Percentiles rank a stretch among this genome's conserved stretches.
Conservation (phyloP, 2,329 filamentous ascomycete species). For the Capronia epimyces region DNA sequence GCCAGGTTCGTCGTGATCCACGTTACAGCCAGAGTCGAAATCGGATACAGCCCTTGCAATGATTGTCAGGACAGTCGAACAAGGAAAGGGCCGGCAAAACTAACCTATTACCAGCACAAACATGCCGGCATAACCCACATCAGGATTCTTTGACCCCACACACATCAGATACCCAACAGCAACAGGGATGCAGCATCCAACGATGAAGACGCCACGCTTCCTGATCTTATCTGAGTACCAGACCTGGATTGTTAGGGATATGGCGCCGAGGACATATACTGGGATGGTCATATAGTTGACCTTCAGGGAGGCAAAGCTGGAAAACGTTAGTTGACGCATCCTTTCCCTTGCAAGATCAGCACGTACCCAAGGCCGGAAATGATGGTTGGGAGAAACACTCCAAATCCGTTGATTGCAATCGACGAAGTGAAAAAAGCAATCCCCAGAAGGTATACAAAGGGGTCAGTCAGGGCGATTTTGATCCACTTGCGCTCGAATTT, state of each 20-base stretch:
- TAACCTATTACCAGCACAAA: slow-evolving; percentile 31
- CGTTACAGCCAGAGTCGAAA: slow-evolving; percentile 29
- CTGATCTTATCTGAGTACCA: slow-evolving; percentile 33
- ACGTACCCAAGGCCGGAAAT: slow-evolving; percentile 23
- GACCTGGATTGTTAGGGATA: slow-evolving; percentile 10
- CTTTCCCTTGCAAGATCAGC: neutral
- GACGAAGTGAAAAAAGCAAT: slow-evolving; percentile 35
- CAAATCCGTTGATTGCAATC: slow-evolving; percentile 16
- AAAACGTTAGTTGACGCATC: neutral
- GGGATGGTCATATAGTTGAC: slow-evolving; percentile 52
- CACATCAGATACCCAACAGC: slow-evolving; percentile 35
- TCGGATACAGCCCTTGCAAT: slow-evolving; percentile 30
- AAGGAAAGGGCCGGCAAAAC: neutral
- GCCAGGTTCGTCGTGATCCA: slow-evolving; percentile 36
- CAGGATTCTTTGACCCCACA: slow-evolving; percentile 30
- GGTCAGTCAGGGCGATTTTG: slow-evolving; percentile 25
- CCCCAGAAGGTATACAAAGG: slow-evolving; percentile 9
- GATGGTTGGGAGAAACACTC: slow-evolving; percentile 19
- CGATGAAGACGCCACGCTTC: slow-evolving; percentile 32
- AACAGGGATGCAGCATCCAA: slow-evolving; percentile 32
- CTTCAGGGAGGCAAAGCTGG: slow-evolving; percentile 14
- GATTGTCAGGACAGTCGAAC: slow-evolving; percentile 1
- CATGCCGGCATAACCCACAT: slow-evolving; percentile 35
- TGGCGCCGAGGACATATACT: slow-evolving; percentile 49
- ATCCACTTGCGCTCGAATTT: slow-evolving; percentile 18